phyloP scores from a whole-genome alignment of 1,139 yeast genomes.

The Candida frijolesensis region DNA sequence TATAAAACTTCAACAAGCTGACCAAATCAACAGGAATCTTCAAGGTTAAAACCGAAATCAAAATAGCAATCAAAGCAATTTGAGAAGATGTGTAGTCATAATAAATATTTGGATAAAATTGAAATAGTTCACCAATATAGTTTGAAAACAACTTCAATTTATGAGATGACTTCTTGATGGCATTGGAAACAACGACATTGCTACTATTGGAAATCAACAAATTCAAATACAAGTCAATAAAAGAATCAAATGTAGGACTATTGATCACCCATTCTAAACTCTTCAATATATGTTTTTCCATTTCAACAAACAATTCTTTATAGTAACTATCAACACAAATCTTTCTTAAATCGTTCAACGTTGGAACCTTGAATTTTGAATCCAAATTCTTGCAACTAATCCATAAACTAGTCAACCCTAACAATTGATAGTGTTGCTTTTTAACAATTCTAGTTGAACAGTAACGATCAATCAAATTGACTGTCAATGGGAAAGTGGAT shows the following conservation, averaged over 20 bases:
- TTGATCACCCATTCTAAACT: slow-evolving; percentile 58
- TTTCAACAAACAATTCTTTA: slow-evolving; percentile 60
- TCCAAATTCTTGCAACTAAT: slow-evolving; percentile 73
- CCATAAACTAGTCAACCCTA: slow-evolving; percentile 76
- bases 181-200: slow-evolving; percentile 25
- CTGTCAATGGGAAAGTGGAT: slow-evolving; percentile 57
- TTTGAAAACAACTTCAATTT: slow-evolving; percentile 58
- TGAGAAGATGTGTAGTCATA: slow-evolving; percentile 57
- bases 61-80: slow-evolving; percentile 55
- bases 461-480: slow-evolving; percentile 55
- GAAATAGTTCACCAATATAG: slow-evolving; percentile 65
- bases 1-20: slow-evolving; percentile 24
- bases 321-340: slow-evolving; percentile 68
- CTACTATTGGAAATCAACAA: slow-evolving; percentile 19
- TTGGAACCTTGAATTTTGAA: slow-evolving; percentile 65
- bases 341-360: slow-evolving; percentile 54
- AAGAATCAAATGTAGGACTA: slow-evolving; percentile 62
- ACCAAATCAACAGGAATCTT: slow-evolving; percentile 31
- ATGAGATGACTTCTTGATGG: slow-evolving; percentile 31
- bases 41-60: slow-evolving; percentile 30
- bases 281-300: slow-evolving; percentile 69
- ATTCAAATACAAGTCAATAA: slow-evolving; percentile 56
- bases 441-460: slow-evolving; percentile 52
- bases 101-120: slow-evolving; percentile 61
- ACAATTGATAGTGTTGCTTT: slow-evolving; percentile 61